Base-by-base conservation (phyloP, 495 filamentous ascomycete species). In the Talaromyces wortmannii region DNA sequence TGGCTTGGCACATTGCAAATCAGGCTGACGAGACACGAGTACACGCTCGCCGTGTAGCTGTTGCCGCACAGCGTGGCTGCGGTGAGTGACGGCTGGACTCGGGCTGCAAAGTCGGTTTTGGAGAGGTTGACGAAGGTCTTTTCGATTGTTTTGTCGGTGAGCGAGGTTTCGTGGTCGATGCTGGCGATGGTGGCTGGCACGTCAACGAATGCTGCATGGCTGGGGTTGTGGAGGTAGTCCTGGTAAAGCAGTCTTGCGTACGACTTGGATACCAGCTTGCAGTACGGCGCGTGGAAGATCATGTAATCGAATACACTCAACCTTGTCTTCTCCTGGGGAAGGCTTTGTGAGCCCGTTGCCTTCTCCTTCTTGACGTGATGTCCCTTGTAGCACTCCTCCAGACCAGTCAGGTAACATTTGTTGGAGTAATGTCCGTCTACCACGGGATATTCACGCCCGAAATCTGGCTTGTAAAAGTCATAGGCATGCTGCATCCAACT, bases 41-140 rank as follows among this genome's bases (percentile, higher is more conserved):
- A 94, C 52, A 94, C 84, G 63, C 85, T 90, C 45, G 83, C 89
- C 65, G 83, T 87, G 71, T 94, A 94, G 89, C 91, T 94, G 78
- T 94, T 94, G 61, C 89, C 90, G 71, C 87, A 91, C 79, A 87
- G 83, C 33, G 89, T 92, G 13, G 89, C 84, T 8, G 89, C 84
- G 65, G 88, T 71, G 68, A 88, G 84, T 59, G 74, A 69, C 31
- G 90, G 88, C 67, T 83, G 75, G 45, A 94, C 84, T 65, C 87
- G 85, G 65, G 85, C 78, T 62, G 82, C 78, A 75, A 88, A 92
- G 50, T 81, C 81, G 79, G 91, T 91, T 82, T 94, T 94, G 59
- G 86, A 81, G 43, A 92, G 79, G 33, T 64, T 79, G 82, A 92
- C 85, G 71, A 94, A 90, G 30, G 83, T 83, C 81, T 92, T 92